Evolutionary conservation across 345 rosid species (phyloP), one percentile per base, ranked within the genome.

Genomic region (Eucalyptus cladocalyx): DNA sequence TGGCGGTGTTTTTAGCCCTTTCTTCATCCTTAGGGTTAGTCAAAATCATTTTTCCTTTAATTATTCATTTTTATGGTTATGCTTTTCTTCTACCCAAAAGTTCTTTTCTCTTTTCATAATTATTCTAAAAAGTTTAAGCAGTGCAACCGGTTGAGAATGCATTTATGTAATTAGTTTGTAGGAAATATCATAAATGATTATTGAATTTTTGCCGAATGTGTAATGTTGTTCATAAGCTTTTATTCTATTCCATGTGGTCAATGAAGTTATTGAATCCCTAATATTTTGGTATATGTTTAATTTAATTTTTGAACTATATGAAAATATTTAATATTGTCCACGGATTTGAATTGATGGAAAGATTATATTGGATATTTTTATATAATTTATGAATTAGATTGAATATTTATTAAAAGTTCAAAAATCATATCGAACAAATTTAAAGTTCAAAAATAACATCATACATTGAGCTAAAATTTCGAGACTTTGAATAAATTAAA

Each of bases 341-440:
- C 0, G 24, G 4, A 56, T 24, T 56, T 56, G 12, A 23, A 56
- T 56, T 9, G 28, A 56, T 56, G 12, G 28, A 4, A 56, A 9
- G 0, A 56, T 56, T 0, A 10, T 56, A 9, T 0, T 9, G 0
- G 0, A 56, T 56, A 56, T 56, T 56, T 56, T 56, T 4, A 56
- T 56, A 24, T 56, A 56, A 0, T 9, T 56, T 23, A 9, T 56
- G 28, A 13, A 9, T 9, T 21, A 54, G 28, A 23, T 23, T 4
- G 3, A 56, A 56, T 24, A 24, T 56, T 56, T 23, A 56, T 0
- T 0, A 0, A 56, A 56, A 56, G 0, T 56, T 56, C 0, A 56
- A 0, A 56, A 19, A 53, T 53, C 24, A 53, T 0, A 51, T 51
- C 4, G 0, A 51, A 51, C 4, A 7, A 18, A 1, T 51, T 51